Evolutionary conservation across 2,329 filamentous ascomycete species (phyloP).

Genomic region (Immersiporthe knoxdaviesiana): DNA sequence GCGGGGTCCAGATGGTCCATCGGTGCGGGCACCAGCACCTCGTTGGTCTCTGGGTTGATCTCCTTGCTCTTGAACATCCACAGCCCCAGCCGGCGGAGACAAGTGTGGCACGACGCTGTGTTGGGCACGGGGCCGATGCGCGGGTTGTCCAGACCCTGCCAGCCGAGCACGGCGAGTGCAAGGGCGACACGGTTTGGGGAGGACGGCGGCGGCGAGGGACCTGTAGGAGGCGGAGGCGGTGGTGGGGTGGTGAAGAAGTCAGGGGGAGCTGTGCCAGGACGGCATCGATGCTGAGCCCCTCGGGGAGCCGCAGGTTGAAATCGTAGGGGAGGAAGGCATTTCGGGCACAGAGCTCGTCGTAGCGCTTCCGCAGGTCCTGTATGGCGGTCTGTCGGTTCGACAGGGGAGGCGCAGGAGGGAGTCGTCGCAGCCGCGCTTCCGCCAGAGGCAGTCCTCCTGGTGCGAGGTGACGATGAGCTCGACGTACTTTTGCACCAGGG

Average conservation of each 20-base stretch:
- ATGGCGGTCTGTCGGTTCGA: slow-evolving; percentile 64
- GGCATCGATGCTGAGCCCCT: slow-evolving; percentile 54
- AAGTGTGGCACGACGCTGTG: slow-evolving; percentile 80
- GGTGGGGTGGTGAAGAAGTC: slow-evolving; percentile 58
- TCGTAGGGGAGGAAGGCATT: slow-evolving; percentile 62
- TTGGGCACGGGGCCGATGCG: slow-evolving; percentile 66
- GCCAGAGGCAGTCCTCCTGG: slow-evolving; percentile 82
- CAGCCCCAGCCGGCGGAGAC: slow-evolving; percentile 83
- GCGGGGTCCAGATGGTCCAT: slow-evolving; percentile 71
- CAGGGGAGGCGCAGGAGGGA: slow-evolving; percentile 65
- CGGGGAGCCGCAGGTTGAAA: slow-evolving; percentile 63
- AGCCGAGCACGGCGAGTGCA: slow-evolving; percentile 72
- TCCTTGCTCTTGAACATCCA: slow-evolving; percentile 90
- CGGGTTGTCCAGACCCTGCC: slow-evolving; percentile 66
- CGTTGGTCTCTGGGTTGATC: slow-evolving; percentile 55
- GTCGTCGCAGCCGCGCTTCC: slow-evolving; percentile 81
- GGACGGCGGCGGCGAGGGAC: slow-evolving; percentile 34
- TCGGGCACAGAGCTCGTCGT: slow-evolving; percentile 62
- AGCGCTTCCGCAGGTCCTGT: slow-evolving; percentile 62
- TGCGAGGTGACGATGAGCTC: slow-evolving; percentile 76
- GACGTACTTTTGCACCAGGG: slow-evolving; percentile 75
- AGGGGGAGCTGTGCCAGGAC: slow-evolving; percentile 54
- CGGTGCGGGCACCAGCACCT: slow-evolving; percentile 59
- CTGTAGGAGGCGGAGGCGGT: slow-evolving; percentile 39
- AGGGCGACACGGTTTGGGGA: slow-evolving; percentile 65